These are phyloP conservation scores for Podospora comata DNA, from an alignment of 495 filamentous ascomycete species.

Conservation along the genomic window DNA sequence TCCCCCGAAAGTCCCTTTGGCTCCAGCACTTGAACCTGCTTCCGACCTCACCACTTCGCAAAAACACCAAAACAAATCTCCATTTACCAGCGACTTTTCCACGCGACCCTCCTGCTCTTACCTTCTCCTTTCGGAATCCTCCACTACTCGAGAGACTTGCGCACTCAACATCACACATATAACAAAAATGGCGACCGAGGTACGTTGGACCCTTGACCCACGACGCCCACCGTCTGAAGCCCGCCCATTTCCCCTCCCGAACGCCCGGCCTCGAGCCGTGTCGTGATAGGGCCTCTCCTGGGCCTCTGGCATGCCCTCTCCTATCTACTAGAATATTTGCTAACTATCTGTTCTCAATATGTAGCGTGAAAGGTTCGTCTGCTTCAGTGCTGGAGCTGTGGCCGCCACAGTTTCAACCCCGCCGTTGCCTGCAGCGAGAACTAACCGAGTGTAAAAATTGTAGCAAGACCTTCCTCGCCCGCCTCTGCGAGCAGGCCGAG, in stretches of 20 bases:
- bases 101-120: slow-evolving; percentile 12
- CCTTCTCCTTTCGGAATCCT: slow-evolving; percentile 19
- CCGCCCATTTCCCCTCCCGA: slow-evolving; percentile 18
- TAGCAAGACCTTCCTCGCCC: slow-evolving; percentile 99
- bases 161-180: slow-evolving; percentile 24
- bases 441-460: slow-evolving; percentile 34
- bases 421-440: slow-evolving; percentile 12
- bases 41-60: slow-evolving; percentile 28
- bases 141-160: slow-evolving; percentile 22
- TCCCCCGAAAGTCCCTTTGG: slow-evolving; percentile 29
- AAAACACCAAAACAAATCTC: slow-evolving; percentile 34
- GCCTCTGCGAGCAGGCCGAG: slow-evolving; percentile 99
- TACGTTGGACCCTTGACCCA: slow-evolving; percentile 44
- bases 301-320: neutral
- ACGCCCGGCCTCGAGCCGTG: slow-evolving; percentile 26
- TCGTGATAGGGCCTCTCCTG: slow-evolving; percentile 26
- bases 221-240: slow-evolving; percentile 24
- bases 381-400: neutral
- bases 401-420: slow-evolving; percentile 10
- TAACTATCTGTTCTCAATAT: slow-evolving; percentile 38
- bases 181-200: slow-evolving; percentile 63
- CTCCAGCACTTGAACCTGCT: slow-evolving; percentile 29
- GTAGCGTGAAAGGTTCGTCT: slow-evolving; percentile 80
- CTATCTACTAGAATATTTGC: slow-evolving; percentile 22
- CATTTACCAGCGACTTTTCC: slow-evolving; percentile 17